Percentiles rank a stretch among this genome's conserved stretches.
phyloP scores from a whole-genome alignment of 169 alveolate species.

The Plasmodium billcollinsi region DNA sequence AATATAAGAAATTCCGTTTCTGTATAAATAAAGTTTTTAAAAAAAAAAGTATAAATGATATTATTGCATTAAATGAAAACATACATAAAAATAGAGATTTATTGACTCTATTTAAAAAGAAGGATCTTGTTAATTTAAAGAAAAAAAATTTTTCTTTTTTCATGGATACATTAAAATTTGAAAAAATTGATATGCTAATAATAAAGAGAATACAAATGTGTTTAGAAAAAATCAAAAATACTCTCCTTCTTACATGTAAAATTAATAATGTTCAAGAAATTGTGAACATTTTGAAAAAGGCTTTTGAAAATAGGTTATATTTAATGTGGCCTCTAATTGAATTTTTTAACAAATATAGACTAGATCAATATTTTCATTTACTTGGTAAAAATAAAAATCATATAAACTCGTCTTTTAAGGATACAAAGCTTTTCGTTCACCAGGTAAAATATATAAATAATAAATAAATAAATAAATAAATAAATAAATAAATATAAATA shows the following conservation, averaged over 20 bases:
- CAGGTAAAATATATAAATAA: constrained; percentile 15
- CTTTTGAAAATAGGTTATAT: constrained; percentile 47
- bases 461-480: not conserved
- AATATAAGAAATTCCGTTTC: constrained; percentile 51
- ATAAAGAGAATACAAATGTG: constrained; percentile 65
- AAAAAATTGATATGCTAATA: constrained; percentile 58
- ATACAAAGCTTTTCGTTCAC: constrained; percentile 35
- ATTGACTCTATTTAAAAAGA: constrained; percentile 45
- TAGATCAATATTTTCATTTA: constrained; percentile 74
- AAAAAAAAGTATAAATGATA: constrained; percentile 48
- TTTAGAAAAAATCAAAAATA: constrained; percentile 29
- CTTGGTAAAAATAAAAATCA: constrained; percentile 53
- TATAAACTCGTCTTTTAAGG: constrained; percentile 31
- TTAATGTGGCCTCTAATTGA: constrained; percentile 65
- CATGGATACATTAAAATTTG: constrained; percentile 39
- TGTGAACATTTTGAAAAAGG: constrained; percentile 34
- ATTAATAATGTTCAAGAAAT: constrained; percentile 64
- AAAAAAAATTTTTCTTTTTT: constrained; percentile 37
- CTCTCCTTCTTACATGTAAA: constrained; percentile 40
- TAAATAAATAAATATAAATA: not conserved
- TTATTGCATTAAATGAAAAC: constrained; percentile 63
- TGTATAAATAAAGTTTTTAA: constrained; percentile 61
- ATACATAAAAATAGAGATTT: constrained; percentile 55
- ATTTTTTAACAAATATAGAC: constrained; percentile 61
- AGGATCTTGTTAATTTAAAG: constrained; percentile 37